Percentiles rank a stretch among this genome's conserved stretches.
Evolutionary conservation across 148 eudicot species (phyloP).

Genomic region (Camellia lanceoleosa): DNA sequence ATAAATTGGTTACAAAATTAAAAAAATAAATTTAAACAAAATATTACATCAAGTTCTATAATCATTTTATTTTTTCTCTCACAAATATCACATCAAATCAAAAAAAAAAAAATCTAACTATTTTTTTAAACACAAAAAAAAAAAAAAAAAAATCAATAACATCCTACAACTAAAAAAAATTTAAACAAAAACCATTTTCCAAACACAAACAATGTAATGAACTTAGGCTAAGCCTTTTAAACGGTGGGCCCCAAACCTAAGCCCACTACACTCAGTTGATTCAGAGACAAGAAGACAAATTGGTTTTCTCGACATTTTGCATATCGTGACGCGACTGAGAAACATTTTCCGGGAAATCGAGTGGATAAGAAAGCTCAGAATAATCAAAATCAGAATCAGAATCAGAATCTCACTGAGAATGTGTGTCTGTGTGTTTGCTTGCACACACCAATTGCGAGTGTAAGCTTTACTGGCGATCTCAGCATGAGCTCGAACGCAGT

Average conservation of each 20-base stretch:
- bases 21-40: no score
- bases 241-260: not conserved
- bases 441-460: not conserved
- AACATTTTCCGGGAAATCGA: slow-evolving; percentile 17
- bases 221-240: no score
- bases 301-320: not conserved
- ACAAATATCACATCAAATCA: no score
- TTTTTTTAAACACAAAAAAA: no score
- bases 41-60: no score
- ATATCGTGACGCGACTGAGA: not conserved
- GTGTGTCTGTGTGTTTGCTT: not conserved
- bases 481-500: not conserved
- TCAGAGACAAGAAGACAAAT: not conserved
- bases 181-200: no score
- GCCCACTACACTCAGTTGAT: not conserved
- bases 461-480: slow-evolving; percentile 3
- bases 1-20: no score
- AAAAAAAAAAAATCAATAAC: no score
- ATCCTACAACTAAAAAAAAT: no score
- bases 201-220: no score
- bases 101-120: no score
- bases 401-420: not conserved
- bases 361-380: slow-evolving; percentile 16
- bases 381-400: not conserved
- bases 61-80: no score